A percentile compares a stretch with the other conserved stretches of the same genome.
These are phyloP conservation scores for Thamnidium elegans DNA, from an alignment of 192 early-diverging fungal genomes.

Conservation along the genomic window DNA sequence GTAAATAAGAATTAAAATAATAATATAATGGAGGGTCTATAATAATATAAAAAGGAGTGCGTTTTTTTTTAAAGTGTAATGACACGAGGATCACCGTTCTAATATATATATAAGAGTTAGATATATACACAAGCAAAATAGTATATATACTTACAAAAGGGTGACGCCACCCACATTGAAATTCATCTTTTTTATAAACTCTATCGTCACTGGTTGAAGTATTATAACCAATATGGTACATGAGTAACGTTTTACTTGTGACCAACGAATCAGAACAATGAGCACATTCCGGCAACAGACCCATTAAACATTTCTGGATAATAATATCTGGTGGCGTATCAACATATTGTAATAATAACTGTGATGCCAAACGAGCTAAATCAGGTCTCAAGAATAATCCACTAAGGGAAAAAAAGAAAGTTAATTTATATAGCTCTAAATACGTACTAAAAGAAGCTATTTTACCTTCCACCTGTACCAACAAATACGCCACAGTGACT, in stretches of 20 bases:
- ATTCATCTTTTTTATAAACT: constrained; percentile 47
- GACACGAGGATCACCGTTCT: constrained; percentile 39
- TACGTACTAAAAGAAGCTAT: neutral
- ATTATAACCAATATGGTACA: constrained; percentile 55
- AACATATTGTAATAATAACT: constrained; percentile 29
- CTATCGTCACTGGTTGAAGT: constrained; percentile 48
- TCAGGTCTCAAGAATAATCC: constrained; percentile 37
- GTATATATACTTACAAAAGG: constrained; percentile 46
- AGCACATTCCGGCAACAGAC: constrained; percentile 41
- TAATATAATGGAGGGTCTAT: neutral
- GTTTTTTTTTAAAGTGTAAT: constrained; percentile 24
- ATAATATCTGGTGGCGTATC: constrained; percentile 50
- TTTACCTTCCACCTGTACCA: constrained; percentile 53
- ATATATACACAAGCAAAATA: neutral
- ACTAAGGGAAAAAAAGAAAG: constrained; percentile 18
- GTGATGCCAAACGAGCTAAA: constrained; percentile 27
- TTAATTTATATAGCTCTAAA: neutral
- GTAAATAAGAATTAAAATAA: constrained; percentile 5
- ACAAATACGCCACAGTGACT: constrained; percentile 55
- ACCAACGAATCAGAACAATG: constrained; percentile 44
- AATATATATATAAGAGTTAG: neutral
- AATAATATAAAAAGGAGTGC: constrained; percentile 3
- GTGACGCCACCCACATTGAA: constrained; percentile 57
- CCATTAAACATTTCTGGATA: constrained; percentile 53
- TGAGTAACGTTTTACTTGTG: constrained; percentile 46